Conservation (phyloP, 2,329 filamentous ascomycete genomes). For the Calonectria fujianensis region DNA sequence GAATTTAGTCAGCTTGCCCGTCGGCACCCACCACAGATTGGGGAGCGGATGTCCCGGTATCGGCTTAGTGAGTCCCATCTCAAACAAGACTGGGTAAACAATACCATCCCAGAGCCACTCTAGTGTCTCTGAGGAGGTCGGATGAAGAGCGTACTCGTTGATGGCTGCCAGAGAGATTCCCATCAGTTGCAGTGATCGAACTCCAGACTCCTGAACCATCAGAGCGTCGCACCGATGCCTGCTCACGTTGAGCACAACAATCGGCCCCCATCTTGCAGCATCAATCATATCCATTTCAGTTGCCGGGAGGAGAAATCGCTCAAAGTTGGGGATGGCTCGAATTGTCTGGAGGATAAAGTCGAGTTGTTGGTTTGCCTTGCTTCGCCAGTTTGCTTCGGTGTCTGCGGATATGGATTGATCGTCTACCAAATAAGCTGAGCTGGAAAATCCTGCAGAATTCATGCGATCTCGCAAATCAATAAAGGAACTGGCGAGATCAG, state of each 20-base stretch:
- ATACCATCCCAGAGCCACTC: constrained; percentile 22
- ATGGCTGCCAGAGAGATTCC: not conserved
- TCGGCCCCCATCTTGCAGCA: not conserved
- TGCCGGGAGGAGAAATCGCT: constrained; percentile 12
- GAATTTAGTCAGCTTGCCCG: constrained; percentile 17
- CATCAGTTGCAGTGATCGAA: not conserved
- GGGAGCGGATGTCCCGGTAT: not conserved
- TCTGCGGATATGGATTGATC: not conserved
- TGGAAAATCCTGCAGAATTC: constrained; percentile 9
- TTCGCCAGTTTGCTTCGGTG: not conserved
- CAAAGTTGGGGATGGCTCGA: not conserved
- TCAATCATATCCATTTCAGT: not conserved
- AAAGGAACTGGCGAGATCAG: constrained; percentile 5
- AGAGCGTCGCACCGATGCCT: constrained; percentile 24
- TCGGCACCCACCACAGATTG: constrained; percentile 28
- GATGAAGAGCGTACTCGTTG: not conserved
- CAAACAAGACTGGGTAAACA: not conserved
- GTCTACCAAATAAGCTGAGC: not conserved
- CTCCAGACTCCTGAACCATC: constrained; percentile 2
- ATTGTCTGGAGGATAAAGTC: constrained; percentile 3
- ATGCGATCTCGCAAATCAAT: not conserved
- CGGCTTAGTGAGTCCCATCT: constrained; percentile 7
- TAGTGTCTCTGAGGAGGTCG: constrained; percentile 10
- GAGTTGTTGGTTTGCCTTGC: constrained; percentile 9
- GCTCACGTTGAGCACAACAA: constrained; percentile 22